Evolutionary conservation across 2,329 filamentous ascomycete species (phyloP), one percentile per base, ranked within the genome.

Genomic region (Ophiocordyceps australis): DNA sequence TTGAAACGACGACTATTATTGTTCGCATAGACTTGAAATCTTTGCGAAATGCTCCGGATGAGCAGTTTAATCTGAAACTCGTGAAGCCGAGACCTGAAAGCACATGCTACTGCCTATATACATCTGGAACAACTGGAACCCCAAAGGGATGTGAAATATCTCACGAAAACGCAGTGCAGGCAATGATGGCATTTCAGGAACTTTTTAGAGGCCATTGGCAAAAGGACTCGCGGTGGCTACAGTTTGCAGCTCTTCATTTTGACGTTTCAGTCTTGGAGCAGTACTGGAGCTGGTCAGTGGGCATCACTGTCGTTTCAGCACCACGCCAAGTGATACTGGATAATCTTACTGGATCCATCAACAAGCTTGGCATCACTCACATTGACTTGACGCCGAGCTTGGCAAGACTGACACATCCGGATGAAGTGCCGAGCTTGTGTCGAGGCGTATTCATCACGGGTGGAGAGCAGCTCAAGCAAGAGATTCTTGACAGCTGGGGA

Each of bases 181-280:
- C 82, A 15, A 81, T 94, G 69, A 65, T 86, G 28, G 73, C 83
- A 0, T 94, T 94, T 45, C 74, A 81, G 38, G 57, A 71, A 17
- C 59, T 94, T 0, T 93, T 94, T 41, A 49, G 52, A 5, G 70
- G 64, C 0, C 76, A 81, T 38, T 92, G 82, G 79, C 62, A 76
- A 21, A 39, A 57, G 0, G 43, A 64, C 0, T 91, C 83, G 0
- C 69, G 77, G 30, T 94, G 82, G 75, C 58, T 94, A 1, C 86
- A 94, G 42, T 94, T 94, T 42, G 86, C 86, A 2, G 85, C 82
- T 0, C 81, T 93, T 29, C 86, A 93, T 46, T 94, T 94, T 32
- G 86, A 94, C 39, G 85, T 94, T 4, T 89, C 80, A 2, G 78
- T 94, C 0, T 60, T 94, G 1, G 85, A 94, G 42, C 85, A 93